Percentiles rank a stretch among this genome's conserved stretches.
phyloP scores from a whole-genome alignment of 306 rosid genomes.

The Prunus mira region DNA sequence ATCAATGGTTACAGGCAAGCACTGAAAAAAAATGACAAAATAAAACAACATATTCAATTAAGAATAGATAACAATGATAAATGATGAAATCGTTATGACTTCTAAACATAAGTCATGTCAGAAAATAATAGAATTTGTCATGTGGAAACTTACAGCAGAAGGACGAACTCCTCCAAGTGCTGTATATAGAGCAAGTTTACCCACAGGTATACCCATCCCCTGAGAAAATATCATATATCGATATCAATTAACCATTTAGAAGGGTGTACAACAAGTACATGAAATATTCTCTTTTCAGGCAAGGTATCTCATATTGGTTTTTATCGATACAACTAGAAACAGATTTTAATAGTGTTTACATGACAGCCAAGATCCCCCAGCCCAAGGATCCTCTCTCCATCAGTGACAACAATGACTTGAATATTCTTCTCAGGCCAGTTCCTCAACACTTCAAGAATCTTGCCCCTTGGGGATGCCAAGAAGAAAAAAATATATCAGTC shows the following conservation, averaged over 20 bases:
- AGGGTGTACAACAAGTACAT: background rate
- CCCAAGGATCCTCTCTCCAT: conserved; percentile 92
- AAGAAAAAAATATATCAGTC: conserved; percentile 13
- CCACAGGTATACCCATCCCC: conserved; percentile 99
- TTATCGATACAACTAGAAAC: background rate
- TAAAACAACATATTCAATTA: background rate
- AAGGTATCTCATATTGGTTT: background rate
- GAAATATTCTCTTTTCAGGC: background rate
- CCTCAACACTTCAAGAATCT: conserved; percentile 84
- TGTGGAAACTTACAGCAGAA: conserved; percentile 67
- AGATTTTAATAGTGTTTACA: conserved; percentile 38
- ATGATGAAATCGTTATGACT: background rate
- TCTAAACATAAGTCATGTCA: background rate
- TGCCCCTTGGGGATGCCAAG: conserved; percentile 53
- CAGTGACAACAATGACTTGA: conserved; percentile 97
- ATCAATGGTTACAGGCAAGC: conserved; percentile 97
- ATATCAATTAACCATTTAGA: background rate
- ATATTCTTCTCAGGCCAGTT: conserved; percentile 96
- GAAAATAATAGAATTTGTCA: conserved; percentile 7
- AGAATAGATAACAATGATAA: conserved; percentile 9
- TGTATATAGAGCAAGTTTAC: conserved; percentile 83
- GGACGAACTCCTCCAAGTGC: conserved; percentile 99
- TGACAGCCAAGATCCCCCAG: conserved; percentile 98
- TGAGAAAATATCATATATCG: conserved; percentile 30
- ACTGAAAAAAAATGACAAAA: conserved; percentile 50